Evolutionary conservation across 805 yeast genomes (phyloP).

Genomic region (Komagataella phaffii): DNA sequence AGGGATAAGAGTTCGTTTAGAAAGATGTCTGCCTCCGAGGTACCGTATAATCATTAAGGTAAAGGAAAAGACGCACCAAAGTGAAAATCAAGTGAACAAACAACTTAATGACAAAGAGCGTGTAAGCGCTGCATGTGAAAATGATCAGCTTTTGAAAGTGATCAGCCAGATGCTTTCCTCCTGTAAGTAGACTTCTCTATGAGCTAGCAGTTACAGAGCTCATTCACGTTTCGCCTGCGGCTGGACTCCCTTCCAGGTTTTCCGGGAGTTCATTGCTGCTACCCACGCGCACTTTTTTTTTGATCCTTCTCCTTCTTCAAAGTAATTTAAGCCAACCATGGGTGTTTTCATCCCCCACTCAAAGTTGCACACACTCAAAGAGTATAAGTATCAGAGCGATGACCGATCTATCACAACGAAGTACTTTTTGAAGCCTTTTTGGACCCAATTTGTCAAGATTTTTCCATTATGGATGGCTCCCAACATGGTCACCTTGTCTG

Average conservation of each 20-base stretch:
- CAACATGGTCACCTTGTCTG: slow-evolving; percentile 73
- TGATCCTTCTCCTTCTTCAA: neutral
- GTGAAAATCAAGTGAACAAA: slow-evolving; percentile 91
- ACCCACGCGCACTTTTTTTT: neutral
- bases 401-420: slow-evolving; percentile 73
- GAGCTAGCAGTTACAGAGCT: neutral
- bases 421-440: slow-evolving; percentile 68
- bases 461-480: slow-evolving; percentile 92
- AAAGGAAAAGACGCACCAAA: slow-evolving; percentile 90
- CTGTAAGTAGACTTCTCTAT: slow-evolving; percentile 30
- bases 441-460: slow-evolving; percentile 56
- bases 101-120: slow-evolving; percentile 96
- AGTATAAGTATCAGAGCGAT: slow-evolving; percentile 52
- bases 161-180: slow-evolving; percentile 84
- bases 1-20: slow-evolving; percentile 85
- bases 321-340: slow-evolving; percentile 16
- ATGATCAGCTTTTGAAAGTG: slow-evolving; percentile 82
- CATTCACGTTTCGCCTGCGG: neutral
- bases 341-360: slow-evolving; percentile 32
- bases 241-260: neutral
- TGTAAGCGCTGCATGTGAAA: slow-evolving; percentile 97
- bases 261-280: neutral
- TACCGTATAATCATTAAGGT: slow-evolving; percentile 68
- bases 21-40: slow-evolving; percentile 76
- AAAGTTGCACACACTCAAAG: slow-evolving; percentile 28